Evolutionary conservation across 306 rosid genomes (phyloP).

Genomic region (Macrotyloma uniflorum): DNA sequence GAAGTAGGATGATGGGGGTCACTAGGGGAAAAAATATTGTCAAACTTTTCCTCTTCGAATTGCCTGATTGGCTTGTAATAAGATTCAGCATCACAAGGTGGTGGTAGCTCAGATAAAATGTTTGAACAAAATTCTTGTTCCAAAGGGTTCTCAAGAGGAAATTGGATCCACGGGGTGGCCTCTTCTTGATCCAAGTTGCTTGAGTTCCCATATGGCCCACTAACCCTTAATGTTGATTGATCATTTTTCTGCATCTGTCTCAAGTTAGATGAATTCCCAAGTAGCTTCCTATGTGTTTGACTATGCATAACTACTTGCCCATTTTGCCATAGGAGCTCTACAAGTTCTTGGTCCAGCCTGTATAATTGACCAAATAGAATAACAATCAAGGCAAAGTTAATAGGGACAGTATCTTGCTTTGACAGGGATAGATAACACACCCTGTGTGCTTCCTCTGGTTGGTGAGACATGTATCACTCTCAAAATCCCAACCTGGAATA

Average conservation of each 20-base stretch:
- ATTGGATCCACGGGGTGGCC: conserved; percentile 63
- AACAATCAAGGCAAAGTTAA: conserved; percentile 24
- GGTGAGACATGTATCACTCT: conserved; percentile 49
- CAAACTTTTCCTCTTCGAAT: conserved; percentile 49
- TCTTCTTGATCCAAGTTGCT: conserved; percentile 61
- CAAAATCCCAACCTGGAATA: conserved; percentile 69
- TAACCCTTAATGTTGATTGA: conserved; percentile 40
- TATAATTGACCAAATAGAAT: conserved; percentile 35
- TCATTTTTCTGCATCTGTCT: conserved; percentile 62
- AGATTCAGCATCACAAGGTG: conserved; percentile 56
- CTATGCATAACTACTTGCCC: conserved; percentile 84
- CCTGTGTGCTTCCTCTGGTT: conserved; percentile 63
- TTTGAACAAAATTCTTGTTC: conserved; percentile 66
- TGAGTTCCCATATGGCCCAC: conserved; percentile 53
- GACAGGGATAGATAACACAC: conserved; percentile 55
- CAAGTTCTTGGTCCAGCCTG: conserved; percentile 77
- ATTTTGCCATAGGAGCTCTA: conserved; percentile 80
- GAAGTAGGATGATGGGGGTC: conserved; percentile 34
- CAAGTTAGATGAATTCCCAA: conserved; percentile 39
- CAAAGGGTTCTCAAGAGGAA: conserved; percentile 66
- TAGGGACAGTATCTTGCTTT: background rate
- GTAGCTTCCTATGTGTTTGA: conserved; percentile 58
- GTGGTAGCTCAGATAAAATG: conserved; percentile 56
- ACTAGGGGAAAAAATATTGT: conserved; percentile 47
- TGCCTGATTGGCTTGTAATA: conserved; percentile 50